Base-by-base conservation (phyloP, 495 filamentous ascomycete species). In the Hypoxylon subgilvum region DNA sequence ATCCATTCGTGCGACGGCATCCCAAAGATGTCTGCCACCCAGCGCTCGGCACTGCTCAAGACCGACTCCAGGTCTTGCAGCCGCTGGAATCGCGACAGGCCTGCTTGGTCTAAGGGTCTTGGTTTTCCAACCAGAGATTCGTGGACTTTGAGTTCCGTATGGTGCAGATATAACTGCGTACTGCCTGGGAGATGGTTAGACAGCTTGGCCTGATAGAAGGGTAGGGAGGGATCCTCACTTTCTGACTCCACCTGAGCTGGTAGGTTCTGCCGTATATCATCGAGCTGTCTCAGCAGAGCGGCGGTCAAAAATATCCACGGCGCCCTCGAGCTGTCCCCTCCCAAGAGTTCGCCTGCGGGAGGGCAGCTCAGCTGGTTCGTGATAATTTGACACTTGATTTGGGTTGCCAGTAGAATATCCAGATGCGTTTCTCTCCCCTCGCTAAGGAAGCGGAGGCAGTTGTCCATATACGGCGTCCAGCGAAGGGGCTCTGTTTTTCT, bases 391-490 rank as follows among this genome's bases (percentile, higher is more conserved):
- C 81, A 69, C 50, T 72, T 72, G 9, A 80, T 72, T 23, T 78
- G 68, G 4, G 75, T 56, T 5, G 76, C 68, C 22, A 84, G 54
- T 12, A 79, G 49, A 12, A 70, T 69, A 63, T 84, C 82, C 14
- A 72, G 63, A 5, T 66, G 59, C 23, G 69, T 72, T 47, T 82
- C 80, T 52, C 69, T 71, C 9, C 64, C 61, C 51, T 78, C 72
- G 9, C 69, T 53, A 3, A 83, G 62, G 3, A 74, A 40, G 2
- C 69, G 63, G 4, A 84, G 68, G 27, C 75, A 78, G 25, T 82
- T 76, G 28, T 80, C 77, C 65, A 83, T 71, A 45, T 82, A 74
- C 8, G 73, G 57, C 13, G 74, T 79, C 76, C 79, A 84, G 31
- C 74, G 70, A 18, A 84, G 62, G 4, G 78, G 69, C 14, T 84